Evolutionary conservation across 1,284 basidiomycete genomes (phyloP), one percentile per base, ranked within the genome.

Genomic region (Wallemia mellicola): DNA sequence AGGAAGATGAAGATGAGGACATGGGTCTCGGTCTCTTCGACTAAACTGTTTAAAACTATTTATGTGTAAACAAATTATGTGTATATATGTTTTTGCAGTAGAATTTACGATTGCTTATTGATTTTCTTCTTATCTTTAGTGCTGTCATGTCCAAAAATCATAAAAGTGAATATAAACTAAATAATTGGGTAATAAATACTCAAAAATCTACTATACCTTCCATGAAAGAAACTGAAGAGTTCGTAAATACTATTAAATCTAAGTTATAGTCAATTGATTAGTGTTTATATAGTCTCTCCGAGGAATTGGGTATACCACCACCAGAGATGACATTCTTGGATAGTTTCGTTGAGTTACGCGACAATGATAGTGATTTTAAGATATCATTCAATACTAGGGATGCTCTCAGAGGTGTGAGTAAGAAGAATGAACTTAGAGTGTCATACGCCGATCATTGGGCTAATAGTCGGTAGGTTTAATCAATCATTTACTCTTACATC

Each of bases 1-100:
- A 86, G 68, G 79, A 83, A 71, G 79, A 81, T 68, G 70, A 71
- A 63, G 81, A 83, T 64, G 82, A 80, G 26, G 82, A 83, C 69
- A 82, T 84, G 81, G 62, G 63, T 58, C 63, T 64, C 60, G 67
- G 67, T 59, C 60, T 68, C 27, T 68, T 68, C 63, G 67, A 67
- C 59, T 67, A 66, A 57, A 28, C 55, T 48, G 38, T 48, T 48
- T 48, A n/a, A 48, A 48, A 11, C 38, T 48, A 48, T 48, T 11
- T 11, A 48, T 48, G 28, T 30, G n/a, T n/a, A n/a, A n/a, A n/a
- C n/a, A n/a, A n/a, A n/a, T n/a, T 32, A 32, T 32, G 30, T 19
- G n/a, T 19, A 32, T 32, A 32, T 32, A 19, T 32, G 19, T 32
- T 7, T 48, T 48, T 48, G 9, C 38, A 17, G 38, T n/a, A n/a